Evolutionary conservation across 768 basidiomycete species (phyloP).

Genomic region (Jaapia argillacea): DNA sequence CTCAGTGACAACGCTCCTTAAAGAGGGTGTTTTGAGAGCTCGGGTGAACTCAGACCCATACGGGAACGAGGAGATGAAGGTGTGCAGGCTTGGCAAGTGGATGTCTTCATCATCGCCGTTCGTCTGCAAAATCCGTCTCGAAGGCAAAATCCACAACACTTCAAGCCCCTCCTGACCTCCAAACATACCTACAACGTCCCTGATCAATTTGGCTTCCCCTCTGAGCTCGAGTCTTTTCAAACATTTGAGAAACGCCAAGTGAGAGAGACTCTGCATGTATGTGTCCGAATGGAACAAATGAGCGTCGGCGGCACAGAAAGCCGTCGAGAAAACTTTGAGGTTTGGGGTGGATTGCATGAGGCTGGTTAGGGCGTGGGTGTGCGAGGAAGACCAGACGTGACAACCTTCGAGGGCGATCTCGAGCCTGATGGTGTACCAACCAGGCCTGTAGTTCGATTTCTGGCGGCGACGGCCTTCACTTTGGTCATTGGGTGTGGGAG

Average conservation of each 20-base stretch:
- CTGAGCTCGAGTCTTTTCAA: conserved; percentile 7
- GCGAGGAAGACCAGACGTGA: conserved; percentile 7
- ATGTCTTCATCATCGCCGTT: too few species aligned
- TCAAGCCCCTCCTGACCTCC: too few species aligned
- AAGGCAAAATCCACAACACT: too few species aligned
- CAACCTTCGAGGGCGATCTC: conserved; percentile 11
- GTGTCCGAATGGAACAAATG: conserved; percentile 1
- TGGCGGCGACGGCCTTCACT: background rate
- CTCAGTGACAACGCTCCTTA: too few species aligned
- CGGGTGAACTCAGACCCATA: too few species aligned
- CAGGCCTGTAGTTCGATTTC: background rate
- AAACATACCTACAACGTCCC: too few species aligned
- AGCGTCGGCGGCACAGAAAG: conserved; percentile 6
- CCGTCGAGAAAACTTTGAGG: conserved; percentile 9
- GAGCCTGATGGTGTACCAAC: conserved; percentile 7
- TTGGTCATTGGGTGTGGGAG: background rate
- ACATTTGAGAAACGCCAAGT: background rate
- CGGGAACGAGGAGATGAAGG: too few species aligned
- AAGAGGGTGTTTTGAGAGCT: too few species aligned
- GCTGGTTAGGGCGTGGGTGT: conserved; percentile 5
- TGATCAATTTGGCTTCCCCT: too few species aligned
- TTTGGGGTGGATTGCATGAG: conserved; percentile 9
- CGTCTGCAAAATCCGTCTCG: too few species aligned
- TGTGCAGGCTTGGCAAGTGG: too few species aligned
- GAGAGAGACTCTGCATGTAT: background rate